phyloP scores from a whole-genome alignment of 1,284 basidiomycete species.

The Rhodotorula mucilaginosa region DNA sequence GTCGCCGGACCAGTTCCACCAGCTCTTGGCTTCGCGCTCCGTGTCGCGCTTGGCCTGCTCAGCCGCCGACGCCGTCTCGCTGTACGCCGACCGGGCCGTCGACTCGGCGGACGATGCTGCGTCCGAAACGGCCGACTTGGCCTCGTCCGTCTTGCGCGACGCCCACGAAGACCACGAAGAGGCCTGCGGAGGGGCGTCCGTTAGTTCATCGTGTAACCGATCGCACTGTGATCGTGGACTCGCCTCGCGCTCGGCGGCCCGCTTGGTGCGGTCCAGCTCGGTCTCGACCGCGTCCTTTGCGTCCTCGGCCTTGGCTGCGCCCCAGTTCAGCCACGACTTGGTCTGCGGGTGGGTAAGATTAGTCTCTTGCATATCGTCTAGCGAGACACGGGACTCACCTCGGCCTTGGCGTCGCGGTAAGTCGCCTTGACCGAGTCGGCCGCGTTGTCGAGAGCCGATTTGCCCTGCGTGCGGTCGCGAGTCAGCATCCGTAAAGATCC shows the following conservation, averaged over 20 bases:
- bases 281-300: constrained; percentile 15
- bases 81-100: constrained; percentile 6
- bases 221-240: background rate
- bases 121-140: constrained; percentile 9
- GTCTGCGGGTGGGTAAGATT: background rate
- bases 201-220: background rate
- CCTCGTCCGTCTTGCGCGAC: constrained; percentile 19
- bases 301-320: constrained; percentile 22
- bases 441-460: constrained; percentile 7
- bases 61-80: background rate
- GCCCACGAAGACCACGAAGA: constrained; percentile 27
- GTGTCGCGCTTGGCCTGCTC: constrained; percentile 17
- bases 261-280: constrained; percentile 15
- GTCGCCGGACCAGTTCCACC: constrained; percentile 26
- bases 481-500: background rate
- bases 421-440: constrained; percentile 4
- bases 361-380: no score
- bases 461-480: background rate
- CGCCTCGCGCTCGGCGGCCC: constrained; percentile 17
- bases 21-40: constrained; percentile 24
- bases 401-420: constrained; percentile 11
- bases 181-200: background rate
- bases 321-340: constrained; percentile 28
- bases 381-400: background rate
- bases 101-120: constrained; percentile 9